Evolutionary conservation across 495 filamentous ascomycete genomes (phyloP).

Genomic region (Neurospora sp.): DNA sequence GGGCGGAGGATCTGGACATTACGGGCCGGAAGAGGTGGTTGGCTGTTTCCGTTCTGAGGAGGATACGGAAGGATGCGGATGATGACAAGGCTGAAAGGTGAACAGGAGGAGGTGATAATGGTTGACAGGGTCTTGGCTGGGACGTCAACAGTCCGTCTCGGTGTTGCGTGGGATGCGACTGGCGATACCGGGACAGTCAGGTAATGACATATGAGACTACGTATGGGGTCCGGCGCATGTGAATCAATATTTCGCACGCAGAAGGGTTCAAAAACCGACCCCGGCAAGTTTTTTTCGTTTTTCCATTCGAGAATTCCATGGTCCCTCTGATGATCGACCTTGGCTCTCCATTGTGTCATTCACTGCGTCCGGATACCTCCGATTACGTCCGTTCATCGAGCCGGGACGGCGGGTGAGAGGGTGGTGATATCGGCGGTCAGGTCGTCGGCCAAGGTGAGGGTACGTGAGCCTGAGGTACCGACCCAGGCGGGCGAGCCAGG

Average conservation of each 20-base stretch:
- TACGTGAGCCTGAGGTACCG: not conserved
- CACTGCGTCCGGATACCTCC: not conserved
- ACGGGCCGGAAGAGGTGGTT: slow-evolving; percentile 58
- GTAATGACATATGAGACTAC: not conserved
- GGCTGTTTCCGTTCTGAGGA: slow-evolving; percentile 52
- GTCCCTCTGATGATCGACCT: not conserved
- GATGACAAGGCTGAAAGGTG: not conserved
- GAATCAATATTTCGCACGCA: not conserved
- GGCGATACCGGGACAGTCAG: not conserved
- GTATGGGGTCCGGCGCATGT: not conserved
- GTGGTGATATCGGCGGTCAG: not conserved
- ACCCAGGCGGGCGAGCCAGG: not conserved
- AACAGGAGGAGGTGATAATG: not conserved
- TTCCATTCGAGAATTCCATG: not conserved
- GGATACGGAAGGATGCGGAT: slow-evolving; percentile 3
- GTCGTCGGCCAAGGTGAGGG: not conserved
- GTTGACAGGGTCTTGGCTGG: not conserved
- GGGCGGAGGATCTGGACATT: slow-evolving; percentile 52
- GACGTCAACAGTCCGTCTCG: not conserved
- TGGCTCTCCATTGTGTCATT: not conserved
- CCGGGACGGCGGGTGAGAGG: not conserved
- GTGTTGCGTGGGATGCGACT: not conserved
- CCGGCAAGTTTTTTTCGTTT: not conserved
- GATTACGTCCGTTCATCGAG: not conserved
- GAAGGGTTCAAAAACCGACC: not conserved